Evolutionary conservation across 495 filamentous ascomycete genomes (phyloP), one percentile per base, ranked within the genome.

Genomic region (Rhypophila decipiens): DNA sequence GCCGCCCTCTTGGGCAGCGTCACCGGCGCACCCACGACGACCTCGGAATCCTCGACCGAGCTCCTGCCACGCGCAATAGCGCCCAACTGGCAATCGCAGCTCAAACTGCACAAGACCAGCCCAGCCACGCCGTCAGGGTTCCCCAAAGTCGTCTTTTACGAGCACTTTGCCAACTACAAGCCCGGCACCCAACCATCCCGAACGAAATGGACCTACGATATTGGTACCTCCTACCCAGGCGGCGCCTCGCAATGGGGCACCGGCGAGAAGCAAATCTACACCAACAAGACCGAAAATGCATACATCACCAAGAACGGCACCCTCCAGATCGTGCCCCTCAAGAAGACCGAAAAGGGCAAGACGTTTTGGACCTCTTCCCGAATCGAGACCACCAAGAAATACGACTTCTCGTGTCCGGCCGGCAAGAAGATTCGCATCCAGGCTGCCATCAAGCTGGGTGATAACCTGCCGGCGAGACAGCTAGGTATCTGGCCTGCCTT

Each of bases 401-500:
- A 61, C 34, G 49, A 60, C 23, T 69, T 68, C 57, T 57, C 63
- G 15, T 63, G 67, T 4, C 24, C 54, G 0, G 53, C 63, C 3
- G 68, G 71, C 40, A 34, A 44, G n/a, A 42, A 46, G 21, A 58
- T 69, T 4, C 56, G 64, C 31, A 53, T 66, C 3, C 63, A 72
- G 58, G 56, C 65, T 15, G 39, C 46, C 19, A 50, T 72, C 38
- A 58, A 60, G 19, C 57, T 74, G 40, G 69, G 70, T 29, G 49
- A 46, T 47, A 58, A 54, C 46, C 5, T 54, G 5, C 27, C 37
- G 18, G 39, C 37, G n/a, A 51, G 54, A 11, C 61, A 71, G 49
- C 58, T 67, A 52, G 71, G 71, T 10, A 67, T 74, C 57, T 72
- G 71, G 71, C 69, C 71, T 1, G 71, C 69, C 0, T 72, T 71